A percentile compares a stretch with the other conserved stretches of the same genome.
These are phyloP conservation scores for Dillenia turbinata DNA, from an alignment of 164 flowering plant species.

Conservation along the genomic window DNA sequence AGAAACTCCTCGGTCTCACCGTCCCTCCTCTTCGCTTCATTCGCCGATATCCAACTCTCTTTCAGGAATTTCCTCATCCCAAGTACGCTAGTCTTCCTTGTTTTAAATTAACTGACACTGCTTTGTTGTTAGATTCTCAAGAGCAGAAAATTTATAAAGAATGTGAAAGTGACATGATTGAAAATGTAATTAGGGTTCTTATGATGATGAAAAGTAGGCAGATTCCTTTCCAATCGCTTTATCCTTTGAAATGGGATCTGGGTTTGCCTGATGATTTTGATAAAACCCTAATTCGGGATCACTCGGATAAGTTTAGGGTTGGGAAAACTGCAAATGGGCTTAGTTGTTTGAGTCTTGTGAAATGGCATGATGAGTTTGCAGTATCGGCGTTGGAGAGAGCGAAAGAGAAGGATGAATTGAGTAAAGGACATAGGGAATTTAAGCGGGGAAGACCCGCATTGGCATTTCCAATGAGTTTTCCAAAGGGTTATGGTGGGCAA, in stretches of 20 bases:
- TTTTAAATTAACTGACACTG: slow-evolving; percentile 59
- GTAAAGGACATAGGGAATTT: slow-evolving; percentile 47
- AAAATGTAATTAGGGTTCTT: slow-evolving; percentile 58
- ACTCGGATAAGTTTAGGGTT: slow-evolving; percentile 58
- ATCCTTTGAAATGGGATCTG: slow-evolving; percentile 75
- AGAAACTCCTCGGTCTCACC: slow-evolving; percentile 84
- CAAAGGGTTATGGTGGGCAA: slow-evolving; percentile 80
- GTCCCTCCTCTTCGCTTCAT: slow-evolving; percentile 88
- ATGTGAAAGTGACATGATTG: slow-evolving; percentile 42
- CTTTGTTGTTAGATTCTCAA: slow-evolving; percentile 43
- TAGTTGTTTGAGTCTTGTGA: slow-evolving; percentile 38
- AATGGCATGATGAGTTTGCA: slow-evolving; percentile 70
- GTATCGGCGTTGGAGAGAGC: slow-evolving; percentile 70
- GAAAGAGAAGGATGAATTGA: slow-evolving; percentile 35
- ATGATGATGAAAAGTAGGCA: slow-evolving; percentile 57
- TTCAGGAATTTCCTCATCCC: slow-evolving; percentile 66
- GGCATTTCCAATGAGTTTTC: slow-evolving; percentile 82
- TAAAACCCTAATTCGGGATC: slow-evolving; percentile 38
- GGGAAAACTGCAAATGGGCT: slow-evolving; percentile 51
- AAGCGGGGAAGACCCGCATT: slow-evolving; percentile 52
- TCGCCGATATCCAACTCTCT: slow-evolving; percentile 82
- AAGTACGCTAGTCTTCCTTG: slow-evolving; percentile 62
- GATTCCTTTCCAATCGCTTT: slow-evolving; percentile 50
- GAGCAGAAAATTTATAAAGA: slow-evolving; percentile 40
- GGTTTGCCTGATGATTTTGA: slow-evolving; percentile 77